These are phyloP conservation scores for Aureobasidium musti DNA, from an alignment of 2,329 filamentous ascomycete genomes.

Conservation along the genomic window DNA sequence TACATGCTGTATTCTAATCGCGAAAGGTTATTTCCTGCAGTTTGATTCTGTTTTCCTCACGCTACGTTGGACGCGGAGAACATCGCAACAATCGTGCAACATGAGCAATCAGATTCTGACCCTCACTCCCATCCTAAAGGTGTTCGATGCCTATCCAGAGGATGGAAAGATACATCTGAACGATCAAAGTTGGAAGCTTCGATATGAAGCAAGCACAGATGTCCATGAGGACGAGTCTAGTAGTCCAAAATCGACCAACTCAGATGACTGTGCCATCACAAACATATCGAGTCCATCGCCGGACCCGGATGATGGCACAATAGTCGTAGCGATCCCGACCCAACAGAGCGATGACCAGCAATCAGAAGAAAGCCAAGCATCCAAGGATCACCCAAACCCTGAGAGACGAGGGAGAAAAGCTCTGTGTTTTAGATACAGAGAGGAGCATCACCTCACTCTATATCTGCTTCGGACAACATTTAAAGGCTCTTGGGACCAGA, in stretches of 20 bases:
- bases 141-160: not conserved
- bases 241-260: not conserved
- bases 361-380: not conserved
- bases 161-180: not conserved
- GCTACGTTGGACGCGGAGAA: not conserved
- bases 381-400: not conserved
- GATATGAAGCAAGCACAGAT: not conserved
- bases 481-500: not conserved
- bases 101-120: not conserved
- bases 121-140: not conserved
- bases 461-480: slow-evolving; percentile 3
- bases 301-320: not conserved
- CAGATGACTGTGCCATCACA: not conserved
- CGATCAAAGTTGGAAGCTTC: not conserved
- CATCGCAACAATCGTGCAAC: not conserved
- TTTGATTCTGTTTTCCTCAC: not conserved
- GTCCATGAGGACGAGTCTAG: not conserved
- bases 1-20: not conserved
- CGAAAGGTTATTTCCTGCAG: too few species aligned
- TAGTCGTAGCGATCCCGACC: not conserved
- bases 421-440: not conserved
- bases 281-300: not conserved
- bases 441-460: not conserved
- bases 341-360: not conserved
- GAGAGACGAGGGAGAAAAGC: not conserved